Evolutionary conservation across 2,329 filamentous ascomycete genomes (phyloP).

Genomic region (Pestalotiopsis sp.): DNA sequence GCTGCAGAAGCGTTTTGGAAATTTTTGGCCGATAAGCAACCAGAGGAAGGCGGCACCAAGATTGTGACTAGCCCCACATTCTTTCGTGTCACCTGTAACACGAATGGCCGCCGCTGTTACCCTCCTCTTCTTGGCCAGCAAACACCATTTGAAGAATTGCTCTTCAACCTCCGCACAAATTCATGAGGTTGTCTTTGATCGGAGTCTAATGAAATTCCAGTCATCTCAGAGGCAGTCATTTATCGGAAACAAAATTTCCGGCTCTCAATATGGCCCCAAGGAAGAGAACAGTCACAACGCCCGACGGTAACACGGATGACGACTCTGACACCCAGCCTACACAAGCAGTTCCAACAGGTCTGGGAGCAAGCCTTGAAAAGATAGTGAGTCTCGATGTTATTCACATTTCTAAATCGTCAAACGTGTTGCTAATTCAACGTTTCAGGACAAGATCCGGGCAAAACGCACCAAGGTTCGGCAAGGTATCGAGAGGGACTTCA

Average conservation of each 20-base stretch:
- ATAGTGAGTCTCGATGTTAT: neutral
- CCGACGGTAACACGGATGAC: slow-evolving; percentile 1
- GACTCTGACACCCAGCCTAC: neutral
- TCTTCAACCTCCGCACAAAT: too few species aligned
- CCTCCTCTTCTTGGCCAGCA: neutral
- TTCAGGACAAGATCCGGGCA: neutral
- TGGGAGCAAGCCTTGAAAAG: neutral
- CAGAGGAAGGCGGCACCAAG: slow-evolving; percentile 2
- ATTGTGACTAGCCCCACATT: neutral
- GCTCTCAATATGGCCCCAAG: neutral
- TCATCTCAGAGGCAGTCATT: too few species aligned
- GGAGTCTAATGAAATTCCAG: too few species aligned
- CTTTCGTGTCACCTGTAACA: neutral
- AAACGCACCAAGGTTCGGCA: neutral
- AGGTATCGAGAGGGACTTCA: neutral
- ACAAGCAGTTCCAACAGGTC: neutral
- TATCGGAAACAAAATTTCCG: too few species aligned
- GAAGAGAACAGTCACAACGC: slow-evolving; percentile 7
- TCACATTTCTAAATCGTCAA: neutral
- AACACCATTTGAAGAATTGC: neutral
- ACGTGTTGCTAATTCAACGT: neutral
- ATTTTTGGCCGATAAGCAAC: slow-evolving; percentile 9
- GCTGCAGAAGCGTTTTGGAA: slow-evolving; percentile 5
- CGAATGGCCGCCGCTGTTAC: neutral
- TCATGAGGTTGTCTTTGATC: too few species aligned